phyloP scores from a whole-genome alignment of 2,329 filamentous ascomycete species.

The Venturiaceae sp. region DNA sequence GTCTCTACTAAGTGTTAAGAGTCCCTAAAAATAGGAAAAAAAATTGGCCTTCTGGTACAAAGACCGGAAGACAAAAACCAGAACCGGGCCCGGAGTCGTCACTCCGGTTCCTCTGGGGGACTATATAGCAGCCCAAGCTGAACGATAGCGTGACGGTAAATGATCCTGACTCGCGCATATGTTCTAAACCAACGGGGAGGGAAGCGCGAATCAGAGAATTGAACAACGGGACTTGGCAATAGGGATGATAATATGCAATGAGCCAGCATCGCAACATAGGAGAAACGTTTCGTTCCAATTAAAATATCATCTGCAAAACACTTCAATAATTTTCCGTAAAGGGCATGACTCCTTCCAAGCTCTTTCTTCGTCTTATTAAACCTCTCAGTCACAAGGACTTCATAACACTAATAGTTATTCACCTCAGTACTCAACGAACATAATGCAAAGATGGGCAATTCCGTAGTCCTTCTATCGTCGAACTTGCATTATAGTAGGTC shows the following conservation, averaged over 20 bases:
- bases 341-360: neutral
- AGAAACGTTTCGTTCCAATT: neutral
- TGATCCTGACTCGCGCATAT: neutral
- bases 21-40: too few relatives aligned
- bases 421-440: neutral
- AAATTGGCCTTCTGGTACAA: neutral
- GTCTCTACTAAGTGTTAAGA: neutral
- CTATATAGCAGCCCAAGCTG: neutral
- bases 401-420: neutral
- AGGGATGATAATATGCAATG: neutral
- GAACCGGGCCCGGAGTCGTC: neutral
- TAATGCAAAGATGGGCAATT: neutral
- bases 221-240: neutral
- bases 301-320: neutral
- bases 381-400: neutral
- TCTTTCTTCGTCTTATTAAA: neutral
- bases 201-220: neutral
- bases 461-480: too few relatives aligned
- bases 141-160: neutral
- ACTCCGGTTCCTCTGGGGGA: neutral
- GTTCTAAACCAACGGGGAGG: neutral
- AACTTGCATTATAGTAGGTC: too few relatives aligned
- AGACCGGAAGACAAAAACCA: neutral
- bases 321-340: neutral
- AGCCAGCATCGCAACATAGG: neutral